Conservation (phyloP, 768 basidiomycete genomes). For the Termitomyces heimii region DNA sequence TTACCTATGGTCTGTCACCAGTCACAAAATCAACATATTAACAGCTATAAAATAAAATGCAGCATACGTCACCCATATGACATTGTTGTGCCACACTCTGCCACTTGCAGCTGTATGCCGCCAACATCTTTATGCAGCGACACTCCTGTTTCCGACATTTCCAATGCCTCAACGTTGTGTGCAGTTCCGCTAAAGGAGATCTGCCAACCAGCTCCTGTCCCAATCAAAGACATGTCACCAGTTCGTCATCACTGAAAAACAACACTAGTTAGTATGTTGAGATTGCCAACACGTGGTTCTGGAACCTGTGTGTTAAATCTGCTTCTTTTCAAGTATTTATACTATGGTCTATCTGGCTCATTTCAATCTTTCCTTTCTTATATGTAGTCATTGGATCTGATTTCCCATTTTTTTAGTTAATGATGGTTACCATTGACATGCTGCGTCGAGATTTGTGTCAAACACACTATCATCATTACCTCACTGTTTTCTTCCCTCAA, state of each 20-base stretch:
- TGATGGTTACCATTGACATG: too few species aligned
- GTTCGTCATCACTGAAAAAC: not conserved
- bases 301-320: not conserved
- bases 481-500: too few species aligned
- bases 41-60: not conserved
- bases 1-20: not conserved
- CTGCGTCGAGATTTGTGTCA: too few species aligned
- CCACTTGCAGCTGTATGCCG: not conserved
- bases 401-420: not conserved
- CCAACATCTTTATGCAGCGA: not conserved
- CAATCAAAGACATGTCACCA: not conserved
- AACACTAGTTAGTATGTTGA: not conserved
- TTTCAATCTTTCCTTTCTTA: too few species aligned
- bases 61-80: not conserved
- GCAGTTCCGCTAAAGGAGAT: not conserved
- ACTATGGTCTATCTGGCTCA: not conserved
- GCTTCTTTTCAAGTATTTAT: not conserved
- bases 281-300: not conserved
- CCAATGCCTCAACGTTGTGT: not conserved
- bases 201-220: not conserved
- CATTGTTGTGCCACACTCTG: not conserved
- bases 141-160: not conserved
- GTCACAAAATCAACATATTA: not conserved
- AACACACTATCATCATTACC: too few species aligned
- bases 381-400: not conserved